Evolutionary conservation across 768 basidiomycete genomes (phyloP), one percentile per base, ranked within the genome.

Genomic region (Saitozyma sp.): DNA sequence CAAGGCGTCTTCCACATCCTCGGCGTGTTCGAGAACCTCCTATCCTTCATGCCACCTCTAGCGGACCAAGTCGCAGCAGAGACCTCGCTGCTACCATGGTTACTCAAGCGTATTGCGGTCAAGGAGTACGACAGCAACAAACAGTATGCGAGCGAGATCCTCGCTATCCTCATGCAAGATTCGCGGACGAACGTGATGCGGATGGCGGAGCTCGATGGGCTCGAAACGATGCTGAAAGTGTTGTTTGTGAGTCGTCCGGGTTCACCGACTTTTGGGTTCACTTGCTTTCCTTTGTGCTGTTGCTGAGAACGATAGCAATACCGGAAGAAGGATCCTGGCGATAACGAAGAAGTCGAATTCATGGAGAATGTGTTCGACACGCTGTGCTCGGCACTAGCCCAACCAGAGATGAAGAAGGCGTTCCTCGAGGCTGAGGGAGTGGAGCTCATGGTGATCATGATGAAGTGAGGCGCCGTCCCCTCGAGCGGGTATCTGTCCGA

Each of bases 291-390:
- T 29, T 29, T 29, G 29, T 29, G 29, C 29, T 5, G 29, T 29
- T 29, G 55, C 59, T 68, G 37, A 60, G 17, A n/a, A 37, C 8
- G 42, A 19, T 66, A 96, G 92, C 89, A 89, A 86, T 98, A 88
- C 76, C 88, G 94, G 48, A 84, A 85, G 74, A 84, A 86, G 59
- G 90, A 97, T 73, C 95, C 95, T 13, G 81, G 82, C 0, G 88
- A 93, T 66, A 84, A 88, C 8, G 96, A 98, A 65, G 96, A 99
- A 80, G 83, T 86, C 6, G 96, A 99, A 78, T 98, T 92, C 79
- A 94, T 98, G 93, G 96, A 98, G 77, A 98, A 99, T 78, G 73
- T 92, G 4, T 98, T 98, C 74, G 91, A 97, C 75, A 80, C 87
- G 0, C 79, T 99, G 20, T 98, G 96, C 76, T 94, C 93, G 0